Evolutionary conservation across 495 filamentous ascomycete genomes (phyloP).

Genomic region (Penicillium paxilli): DNA sequence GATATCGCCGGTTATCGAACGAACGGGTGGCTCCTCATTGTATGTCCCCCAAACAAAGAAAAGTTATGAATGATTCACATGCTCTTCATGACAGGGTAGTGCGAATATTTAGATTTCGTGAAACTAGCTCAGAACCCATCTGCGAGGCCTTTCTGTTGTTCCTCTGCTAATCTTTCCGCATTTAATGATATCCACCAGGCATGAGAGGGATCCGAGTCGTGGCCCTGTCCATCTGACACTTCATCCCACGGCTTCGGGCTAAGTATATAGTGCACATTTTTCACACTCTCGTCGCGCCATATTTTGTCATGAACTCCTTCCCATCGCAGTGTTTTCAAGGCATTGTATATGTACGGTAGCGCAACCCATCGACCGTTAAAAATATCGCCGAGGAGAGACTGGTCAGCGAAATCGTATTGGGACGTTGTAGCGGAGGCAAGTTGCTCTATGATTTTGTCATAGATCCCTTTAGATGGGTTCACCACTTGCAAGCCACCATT

Average conservation of each 20-base stretch:
- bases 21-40: too few relatives aligned
- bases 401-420: conserved; percentile 73
- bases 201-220: conserved; percentile 34
- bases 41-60: too few relatives aligned
- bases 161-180: conserved; percentile 48
- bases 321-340: conserved; percentile 74
- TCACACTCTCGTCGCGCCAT: conserved; percentile 74
- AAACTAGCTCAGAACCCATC: conserved; percentile 17
- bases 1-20: too few relatives aligned
- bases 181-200: conserved; percentile 67
- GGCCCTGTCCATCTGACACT: conserved; percentile 24
- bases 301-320: conserved; percentile 66
- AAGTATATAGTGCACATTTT: conserved; percentile 81
- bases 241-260: conserved; percentile 82
- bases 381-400: conserved; percentile 66
- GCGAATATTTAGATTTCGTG: not conserved
- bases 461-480: conserved; percentile 57
- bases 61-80: not conserved
- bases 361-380: conserved; percentile 70
- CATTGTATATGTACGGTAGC: conserved; percentile 80
- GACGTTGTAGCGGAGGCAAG: conserved; percentile 37
- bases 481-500: conserved; percentile 79
- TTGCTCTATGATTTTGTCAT: conserved; percentile 49
- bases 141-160: conserved; percentile 39
- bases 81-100: not conserved